phyloP scores from a whole-genome alignment of 331 rosid species.

The Rosa hybrid region DNA sequence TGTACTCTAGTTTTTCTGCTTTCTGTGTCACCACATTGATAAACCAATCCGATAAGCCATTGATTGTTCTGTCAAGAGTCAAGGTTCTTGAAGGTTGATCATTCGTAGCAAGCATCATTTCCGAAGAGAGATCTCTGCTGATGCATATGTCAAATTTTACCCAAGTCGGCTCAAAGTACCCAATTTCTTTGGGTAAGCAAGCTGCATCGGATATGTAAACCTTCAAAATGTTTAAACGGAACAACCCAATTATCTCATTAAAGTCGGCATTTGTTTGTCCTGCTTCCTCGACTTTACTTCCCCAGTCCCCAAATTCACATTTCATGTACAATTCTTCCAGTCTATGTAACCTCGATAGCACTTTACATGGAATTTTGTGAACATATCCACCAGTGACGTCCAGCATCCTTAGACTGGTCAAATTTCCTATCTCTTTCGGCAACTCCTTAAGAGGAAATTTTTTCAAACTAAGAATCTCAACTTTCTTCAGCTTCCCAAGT shows the following conservation, averaged over 20 bases:
- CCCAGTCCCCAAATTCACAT: not conserved
- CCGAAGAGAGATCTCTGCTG: not conserved
- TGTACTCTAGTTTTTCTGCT: constrained; percentile 5
- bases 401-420: constrained; percentile 1
- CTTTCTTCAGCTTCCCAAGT: not conserved
- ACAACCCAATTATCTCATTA: constrained; percentile 38
- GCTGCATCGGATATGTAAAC: constrained; percentile 27
- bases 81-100: not conserved
- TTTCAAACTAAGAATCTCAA: not conserved
- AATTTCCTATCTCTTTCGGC: not conserved
- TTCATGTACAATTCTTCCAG: constrained; percentile 4
- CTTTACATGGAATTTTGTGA: not conserved
- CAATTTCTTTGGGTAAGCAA: not conserved
- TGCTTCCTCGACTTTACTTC: not conserved
- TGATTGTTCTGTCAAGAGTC: constrained; percentile 3
- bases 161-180: not conserved
- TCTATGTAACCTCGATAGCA: not conserved
- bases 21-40: not conserved
- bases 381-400: not conserved
- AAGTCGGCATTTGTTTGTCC: constrained; percentile 18
- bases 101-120: not conserved
- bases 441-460: not conserved
- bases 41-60: constrained; percentile 15
- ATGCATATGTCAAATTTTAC: constrained; percentile 6
- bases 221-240: constrained; percentile 28